phyloP scores from a whole-genome alignment of 108 stramenopile genomes.

The Stephanodiscus minutulus region DNA sequence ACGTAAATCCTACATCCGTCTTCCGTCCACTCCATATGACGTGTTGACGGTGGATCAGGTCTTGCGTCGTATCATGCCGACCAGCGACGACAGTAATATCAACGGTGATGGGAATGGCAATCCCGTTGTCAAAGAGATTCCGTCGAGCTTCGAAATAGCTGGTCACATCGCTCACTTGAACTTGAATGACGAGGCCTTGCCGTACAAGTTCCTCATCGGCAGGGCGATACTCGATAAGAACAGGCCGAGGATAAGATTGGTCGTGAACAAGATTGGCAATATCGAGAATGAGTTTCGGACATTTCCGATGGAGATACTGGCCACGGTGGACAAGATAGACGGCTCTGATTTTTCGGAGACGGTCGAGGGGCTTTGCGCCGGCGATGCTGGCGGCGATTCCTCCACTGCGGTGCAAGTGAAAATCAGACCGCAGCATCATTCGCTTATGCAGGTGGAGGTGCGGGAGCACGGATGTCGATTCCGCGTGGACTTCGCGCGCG shows the following conservation, averaged over 20 bases:
- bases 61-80: slow-evolving; percentile 67
- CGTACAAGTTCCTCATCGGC: slow-evolving; percentile 91
- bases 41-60: slow-evolving; percentile 74
- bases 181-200: slow-evolving; percentile 83
- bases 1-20: slow-evolving; percentile 26
- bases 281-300: slow-evolving; percentile 94
- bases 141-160: slow-evolving; percentile 91
- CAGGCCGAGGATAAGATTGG: slow-evolving; percentile 74
- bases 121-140: slow-evolving; percentile 57
- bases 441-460: slow-evolving; percentile 63
- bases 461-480: slow-evolving; percentile 91
- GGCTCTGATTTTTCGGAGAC: slow-evolving; percentile 5
- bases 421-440: slow-evolving; percentile 34
- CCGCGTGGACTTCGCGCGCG: slow-evolving; percentile 89
- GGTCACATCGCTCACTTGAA: slow-evolving; percentile 97
- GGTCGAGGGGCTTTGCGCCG: slow-evolving; percentile 25
- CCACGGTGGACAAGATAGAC: slow-evolving; percentile 53
- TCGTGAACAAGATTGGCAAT: slow-evolving; percentile 94
- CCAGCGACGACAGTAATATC: background rate
- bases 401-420: slow-evolving; percentile 20
- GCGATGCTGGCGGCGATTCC: background rate
- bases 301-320: slow-evolving; percentile 96
- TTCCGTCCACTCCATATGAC: slow-evolving; percentile 26
- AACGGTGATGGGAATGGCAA: background rate
- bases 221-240: slow-evolving; percentile 95